Percentiles rank a stretch among this genome's conserved stretches.
These are phyloP conservation scores for Pseudozyma hubeiensis DNA, from an alignment of 1,284 basidiomycete genomes.

Conservation along the genomic window DNA sequence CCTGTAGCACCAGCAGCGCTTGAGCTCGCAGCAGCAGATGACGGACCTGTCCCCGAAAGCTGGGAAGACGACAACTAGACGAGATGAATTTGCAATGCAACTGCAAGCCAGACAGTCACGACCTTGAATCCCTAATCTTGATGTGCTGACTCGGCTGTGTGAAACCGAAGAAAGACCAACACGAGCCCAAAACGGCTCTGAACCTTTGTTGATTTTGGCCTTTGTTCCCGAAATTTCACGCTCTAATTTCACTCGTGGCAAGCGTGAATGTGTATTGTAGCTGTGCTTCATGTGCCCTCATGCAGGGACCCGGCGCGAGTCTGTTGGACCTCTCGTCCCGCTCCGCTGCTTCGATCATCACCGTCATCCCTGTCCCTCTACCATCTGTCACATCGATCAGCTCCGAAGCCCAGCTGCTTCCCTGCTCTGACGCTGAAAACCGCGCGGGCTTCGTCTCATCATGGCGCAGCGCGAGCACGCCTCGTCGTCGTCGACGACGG, in stretches of 20 bases:
- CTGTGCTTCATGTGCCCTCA: background rate
- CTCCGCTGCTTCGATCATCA: background rate
- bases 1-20: background rate
- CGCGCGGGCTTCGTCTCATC: background rate
- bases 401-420: background rate
- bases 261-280: background rate
- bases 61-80: slow-evolving; percentile 40
- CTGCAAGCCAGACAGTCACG: too few relatives aligned
- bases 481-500: slow-evolving; percentile 4
- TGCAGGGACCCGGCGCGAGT: background rate
- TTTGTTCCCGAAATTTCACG: background rate
- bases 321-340: background rate
- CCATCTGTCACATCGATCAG: too few relatives aligned
- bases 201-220: too few relatives aligned
- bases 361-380: background rate
- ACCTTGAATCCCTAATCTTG: background rate
- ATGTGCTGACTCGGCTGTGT: background rate
- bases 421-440: background rate
- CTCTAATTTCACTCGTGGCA: background rate
- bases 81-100: background rate
- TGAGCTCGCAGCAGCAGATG: background rate
- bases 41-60: slow-evolving; percentile 35
- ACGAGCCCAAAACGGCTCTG: background rate
- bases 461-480: slow-evolving; percentile 32
- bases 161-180: background rate